These are phyloP conservation scores for Scenedesmus sp. DNA, from an alignment of 163 green algal genomes.

Conservation along the genomic window DNA sequence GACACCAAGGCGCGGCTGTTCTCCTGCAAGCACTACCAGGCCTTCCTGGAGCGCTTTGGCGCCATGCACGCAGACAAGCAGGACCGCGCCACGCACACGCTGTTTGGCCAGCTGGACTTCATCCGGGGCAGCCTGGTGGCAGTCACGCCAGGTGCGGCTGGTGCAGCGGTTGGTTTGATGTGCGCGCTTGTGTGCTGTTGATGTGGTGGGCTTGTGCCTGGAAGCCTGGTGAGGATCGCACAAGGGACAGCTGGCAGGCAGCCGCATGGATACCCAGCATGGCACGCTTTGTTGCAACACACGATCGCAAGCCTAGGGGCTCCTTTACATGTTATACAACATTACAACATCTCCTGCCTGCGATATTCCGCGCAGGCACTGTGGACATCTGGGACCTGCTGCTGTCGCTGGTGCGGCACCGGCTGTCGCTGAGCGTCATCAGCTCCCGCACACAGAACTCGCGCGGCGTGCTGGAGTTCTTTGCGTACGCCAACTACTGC, in stretches of 20 bases:
- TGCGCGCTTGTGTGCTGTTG: not conserved
- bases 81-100: not conserved
- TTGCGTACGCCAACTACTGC: slow-evolving; percentile 33
- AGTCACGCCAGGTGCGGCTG: not conserved
- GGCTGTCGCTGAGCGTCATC: slow-evolving; percentile 26
- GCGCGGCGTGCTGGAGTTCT: slow-evolving; percentile 29
- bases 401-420: slow-evolving; percentile 12
- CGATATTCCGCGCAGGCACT: not conserved
- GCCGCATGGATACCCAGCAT: not conserved
- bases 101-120: slow-evolving; percentile 41
- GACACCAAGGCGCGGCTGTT: slow-evolving; percentile 42
- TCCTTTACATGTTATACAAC: not conserved
- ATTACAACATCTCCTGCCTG: not conserved
- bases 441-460: not conserved
- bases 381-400: slow-evolving; percentile 45
- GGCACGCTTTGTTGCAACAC: not conserved
- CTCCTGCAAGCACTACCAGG: not conserved
- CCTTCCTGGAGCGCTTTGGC: slow-evolving; percentile 6
- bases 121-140: slow-evolving; percentile 19
- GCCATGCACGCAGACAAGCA: slow-evolving; percentile 3
- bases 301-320: not conserved
- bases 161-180: not conserved
- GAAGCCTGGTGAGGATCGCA: not conserved
- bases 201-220: too few relatives aligned
- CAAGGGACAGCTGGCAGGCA: not conserved